These are phyloP conservation scores for Amphirosellinia nigrospora DNA, from an alignment of 495 filamentous ascomycete genomes.

Conservation along the genomic window DNA sequence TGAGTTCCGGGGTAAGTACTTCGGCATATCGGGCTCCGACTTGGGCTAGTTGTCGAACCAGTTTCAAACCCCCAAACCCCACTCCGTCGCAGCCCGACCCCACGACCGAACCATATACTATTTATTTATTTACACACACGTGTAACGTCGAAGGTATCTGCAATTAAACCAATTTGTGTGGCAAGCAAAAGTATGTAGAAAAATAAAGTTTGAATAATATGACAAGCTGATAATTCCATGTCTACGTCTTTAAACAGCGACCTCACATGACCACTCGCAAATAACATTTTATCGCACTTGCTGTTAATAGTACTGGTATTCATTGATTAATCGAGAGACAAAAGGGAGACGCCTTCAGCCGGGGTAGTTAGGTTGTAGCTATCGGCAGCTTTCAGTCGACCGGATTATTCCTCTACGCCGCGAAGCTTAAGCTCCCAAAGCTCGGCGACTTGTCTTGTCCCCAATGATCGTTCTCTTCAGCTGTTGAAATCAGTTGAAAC, in stretches of 20 bases:
- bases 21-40: not conserved
- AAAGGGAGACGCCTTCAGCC: not conserved
- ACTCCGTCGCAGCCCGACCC: not conserved
- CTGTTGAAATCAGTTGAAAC: not conserved
- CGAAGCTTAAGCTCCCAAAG: constrained; percentile 1
- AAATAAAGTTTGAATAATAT: not conserved
- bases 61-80: not conserved
- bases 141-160: not conserved
- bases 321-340: not conserved
- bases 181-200: not conserved
- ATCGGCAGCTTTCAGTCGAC: not conserved
- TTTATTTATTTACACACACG: too few species aligned
- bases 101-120: not conserved
- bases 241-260: too few species aligned
- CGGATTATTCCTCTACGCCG: not conserved
- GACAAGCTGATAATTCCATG: not conserved
- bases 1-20: not conserved
- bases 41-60: not conserved
- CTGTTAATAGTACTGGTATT: not conserved
- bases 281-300: not conserved
- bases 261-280: not conserved
- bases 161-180: not conserved
- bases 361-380: not conserved
- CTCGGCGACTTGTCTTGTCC: not conserved
- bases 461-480: constrained; percentile 3